Base-by-base conservation (phyloP, 768 basidiomycete species). In the Cantharellus cinnabarinus region DNA sequence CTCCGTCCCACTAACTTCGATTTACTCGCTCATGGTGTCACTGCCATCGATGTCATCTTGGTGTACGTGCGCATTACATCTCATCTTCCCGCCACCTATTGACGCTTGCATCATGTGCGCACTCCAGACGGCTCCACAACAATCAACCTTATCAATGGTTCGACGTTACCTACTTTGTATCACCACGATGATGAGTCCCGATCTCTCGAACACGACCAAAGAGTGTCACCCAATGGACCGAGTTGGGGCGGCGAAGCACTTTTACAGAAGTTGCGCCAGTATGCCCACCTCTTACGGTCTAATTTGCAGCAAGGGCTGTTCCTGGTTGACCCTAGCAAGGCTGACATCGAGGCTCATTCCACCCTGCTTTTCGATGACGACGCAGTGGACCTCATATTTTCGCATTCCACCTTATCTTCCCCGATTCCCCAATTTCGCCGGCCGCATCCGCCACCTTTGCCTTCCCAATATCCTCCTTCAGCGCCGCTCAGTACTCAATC, bases 171-270 rank as follows among this genome's bases (percentile, higher is more conserved):
- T 0, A 89, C 86, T 0, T 77, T 99, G 2, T 81, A 91, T 70
- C 98, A 98, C 70, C 95, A 98, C 69, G 95, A 98, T 67, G 93
- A 98, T 65, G 93, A 97, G 69, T 93, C 90, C 0, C 79, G 79
- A 40, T 91, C 90, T 2, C 68, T 63, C 41, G 61, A 56, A 29
- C 41, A 50, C 38, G 42, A 15, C 29, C 29, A 39, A 57, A 20
- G 60, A 5, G 3, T 59, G 55, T 37, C 51, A 59, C 59, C 41
- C 52, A 53, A 60, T 61, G 42, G 59, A 56, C 62, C 44, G 5
- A 55, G 62, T 5, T 60, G 62, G 61, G 60, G 63, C 10, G 62
- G 60, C 7, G 63, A 62, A 53, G 55, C 88, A 61, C 74, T 97
- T 35, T 72, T 95, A 4, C 74, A 79, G 10, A 81, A 85, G 5